Evolutionary conservation across 208 protist species (phyloP).

Genomic region (Leishmania tropica): DNA sequence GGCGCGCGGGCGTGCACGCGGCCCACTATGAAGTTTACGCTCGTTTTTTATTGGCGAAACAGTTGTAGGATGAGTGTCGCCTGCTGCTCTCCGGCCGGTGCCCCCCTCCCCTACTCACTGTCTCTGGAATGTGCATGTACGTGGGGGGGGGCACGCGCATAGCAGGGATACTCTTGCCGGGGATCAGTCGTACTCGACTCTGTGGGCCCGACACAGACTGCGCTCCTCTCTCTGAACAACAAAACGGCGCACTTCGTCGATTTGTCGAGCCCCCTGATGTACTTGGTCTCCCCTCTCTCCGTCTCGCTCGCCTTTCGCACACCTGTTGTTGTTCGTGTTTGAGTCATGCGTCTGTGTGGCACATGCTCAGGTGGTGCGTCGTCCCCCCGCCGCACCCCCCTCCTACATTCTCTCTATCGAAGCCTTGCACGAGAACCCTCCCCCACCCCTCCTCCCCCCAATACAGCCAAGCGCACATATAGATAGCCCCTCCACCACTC

Average conservation of each 20-base stretch:
- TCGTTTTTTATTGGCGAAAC: neutral
- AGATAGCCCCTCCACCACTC: neutral
- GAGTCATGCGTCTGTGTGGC: neutral
- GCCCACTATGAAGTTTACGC: neutral
- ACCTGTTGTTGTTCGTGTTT: neutral
- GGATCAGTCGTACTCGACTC: neutral
- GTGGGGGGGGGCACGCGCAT: neutral
- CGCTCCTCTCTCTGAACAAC: neutral
- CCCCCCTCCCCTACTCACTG: neutral
- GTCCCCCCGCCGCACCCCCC: neutral
- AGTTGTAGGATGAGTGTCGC: neutral
- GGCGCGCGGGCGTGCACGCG: neutral
- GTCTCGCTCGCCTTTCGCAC: neutral
- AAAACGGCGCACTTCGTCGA: neutral
- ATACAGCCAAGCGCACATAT: neutral
- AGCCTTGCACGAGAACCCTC: neutral
- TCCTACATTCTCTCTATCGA: neutral
- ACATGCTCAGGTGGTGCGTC: neutral
- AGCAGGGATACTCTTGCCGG: neutral
- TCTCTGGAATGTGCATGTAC: neutral
- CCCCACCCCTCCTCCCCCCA: neutral
- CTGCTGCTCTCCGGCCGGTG: neutral
- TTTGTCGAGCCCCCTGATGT: neutral
- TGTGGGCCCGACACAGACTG: neutral
- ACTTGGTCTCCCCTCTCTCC: neutral